These are phyloP conservation scores for Scheffersomyces parashehatae DNA, from an alignment of 1,139 yeast species.

Conservation along the genomic window DNA sequence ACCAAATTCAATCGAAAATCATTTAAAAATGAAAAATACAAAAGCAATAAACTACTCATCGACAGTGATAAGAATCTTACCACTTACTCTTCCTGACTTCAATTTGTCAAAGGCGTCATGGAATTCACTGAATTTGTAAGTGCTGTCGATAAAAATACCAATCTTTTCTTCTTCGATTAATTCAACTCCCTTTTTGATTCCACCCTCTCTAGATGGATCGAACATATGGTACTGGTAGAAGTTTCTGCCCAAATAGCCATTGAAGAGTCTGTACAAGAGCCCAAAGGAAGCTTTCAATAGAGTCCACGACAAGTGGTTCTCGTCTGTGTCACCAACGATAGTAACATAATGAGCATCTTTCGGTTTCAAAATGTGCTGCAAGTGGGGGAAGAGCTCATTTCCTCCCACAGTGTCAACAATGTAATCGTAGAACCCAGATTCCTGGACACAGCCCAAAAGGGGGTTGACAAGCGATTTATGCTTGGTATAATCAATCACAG, in stretches of 20 bases:
- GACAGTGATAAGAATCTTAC: conserved; percentile 56
- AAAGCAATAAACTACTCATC: conserved; percentile 1
- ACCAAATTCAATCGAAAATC: no score
- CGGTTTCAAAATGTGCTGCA: conserved; percentile 32
- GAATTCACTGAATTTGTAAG: conserved; percentile 48
- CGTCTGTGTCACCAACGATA: conserved; percentile 50
- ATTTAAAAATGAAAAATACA: no score
- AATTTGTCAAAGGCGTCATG: conserved; percentile 51
- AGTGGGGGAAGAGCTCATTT: conserved; percentile 20
- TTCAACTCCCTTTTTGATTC: conserved; percentile 25
- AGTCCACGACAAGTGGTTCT: conserved; percentile 21
- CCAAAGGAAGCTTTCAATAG: conserved; percentile 6
- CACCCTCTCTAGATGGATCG: conserved; percentile 15
- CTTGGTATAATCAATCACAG: conserved; percentile 50
- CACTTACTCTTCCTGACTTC: conserved; percentile 51
- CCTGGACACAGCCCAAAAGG: conserved; percentile 28
- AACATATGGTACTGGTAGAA: conserved; percentile 14
- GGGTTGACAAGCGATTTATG: conserved; percentile 25
- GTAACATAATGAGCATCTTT: conserved; percentile 36
- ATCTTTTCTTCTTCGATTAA: conserved; percentile 44
- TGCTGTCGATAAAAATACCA: conserved; percentile 53
- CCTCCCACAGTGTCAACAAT: conserved; percentile 34
- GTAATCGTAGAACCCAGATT: conserved; percentile 36
- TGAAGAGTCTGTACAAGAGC: conserved; percentile 7
- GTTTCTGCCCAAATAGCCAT: conserved; percentile 14